Conservation (phyloP, 2,329 filamentous ascomycete species). For the Ascochyta pisi region DNA sequence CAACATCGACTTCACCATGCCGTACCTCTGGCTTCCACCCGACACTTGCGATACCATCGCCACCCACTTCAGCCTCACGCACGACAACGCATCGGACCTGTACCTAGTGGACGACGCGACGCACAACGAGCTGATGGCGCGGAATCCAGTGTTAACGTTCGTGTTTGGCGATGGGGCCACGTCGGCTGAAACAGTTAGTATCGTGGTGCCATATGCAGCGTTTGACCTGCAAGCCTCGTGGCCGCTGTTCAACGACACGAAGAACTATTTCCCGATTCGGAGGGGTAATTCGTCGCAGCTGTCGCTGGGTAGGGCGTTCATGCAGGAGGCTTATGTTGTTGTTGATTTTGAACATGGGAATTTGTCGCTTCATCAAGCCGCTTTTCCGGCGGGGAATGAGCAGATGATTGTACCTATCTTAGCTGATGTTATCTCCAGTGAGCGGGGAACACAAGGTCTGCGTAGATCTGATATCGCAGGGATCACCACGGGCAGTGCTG, state of each 20-base stretch:
- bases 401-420: background rate
- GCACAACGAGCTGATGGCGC: conserved; percentile 24
- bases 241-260: conserved; percentile 24
- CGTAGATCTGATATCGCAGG: background rate
- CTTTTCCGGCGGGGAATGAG: background rate
- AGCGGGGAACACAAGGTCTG: background rate
- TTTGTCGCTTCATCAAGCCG: conserved; percentile 25
- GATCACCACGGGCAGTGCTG: background rate
- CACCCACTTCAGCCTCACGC: conserved; percentile 43
- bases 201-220: conserved; percentile 40
- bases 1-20: conserved; percentile 50
- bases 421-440: background rate
- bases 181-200: conserved; percentile 22
- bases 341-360: conserved; percentile 45
- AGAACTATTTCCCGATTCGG: conserved; percentile 42
- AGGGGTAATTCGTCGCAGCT: conserved; percentile 27
- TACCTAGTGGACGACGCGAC: conserved; percentile 45
- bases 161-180: conserved; percentile 14
- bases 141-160: conserved; percentile 42
- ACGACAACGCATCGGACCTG: conserved; percentile 37
- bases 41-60: conserved; percentile 48
- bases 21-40: conserved; percentile 42
- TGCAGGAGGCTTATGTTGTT: conserved; percentile 48
- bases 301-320: conserved; percentile 44
- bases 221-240: conserved; percentile 31